phyloP scores from a whole-genome alignment of 1,139 yeast species.

The Taphrina pruni region DNA sequence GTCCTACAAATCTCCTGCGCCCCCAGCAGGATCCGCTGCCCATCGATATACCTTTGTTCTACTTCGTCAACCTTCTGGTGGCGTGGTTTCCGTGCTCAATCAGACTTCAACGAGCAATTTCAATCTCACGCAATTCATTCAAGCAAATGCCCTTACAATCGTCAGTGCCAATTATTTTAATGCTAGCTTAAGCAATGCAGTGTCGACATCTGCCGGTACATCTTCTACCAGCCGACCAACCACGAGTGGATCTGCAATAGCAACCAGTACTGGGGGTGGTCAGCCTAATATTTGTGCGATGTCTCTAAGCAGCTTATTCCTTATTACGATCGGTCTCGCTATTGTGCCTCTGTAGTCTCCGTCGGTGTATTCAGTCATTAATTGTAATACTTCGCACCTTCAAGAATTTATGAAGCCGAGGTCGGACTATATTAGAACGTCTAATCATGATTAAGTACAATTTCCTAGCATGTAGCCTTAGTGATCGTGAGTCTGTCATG shows the following conservation, averaged over 20 bases:
- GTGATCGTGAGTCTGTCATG: too few relatives aligned
- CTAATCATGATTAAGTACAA: too few relatives aligned
- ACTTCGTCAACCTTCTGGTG: conserved; percentile 23
- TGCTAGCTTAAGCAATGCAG: conserved; percentile 4
- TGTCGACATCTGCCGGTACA: neutral
- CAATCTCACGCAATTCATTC: conserved; percentile 20
- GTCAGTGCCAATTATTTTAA: conserved; percentile 38
- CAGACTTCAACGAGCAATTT: conserved; percentile 26
- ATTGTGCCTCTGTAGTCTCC: too few relatives aligned
- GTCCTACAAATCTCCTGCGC: conserved; percentile 25
- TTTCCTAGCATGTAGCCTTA: too few relatives aligned
- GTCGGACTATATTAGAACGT: too few relatives aligned
- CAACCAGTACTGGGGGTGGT: neutral
- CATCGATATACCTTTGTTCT: conserved; percentile 26
- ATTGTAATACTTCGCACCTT: too few relatives aligned
- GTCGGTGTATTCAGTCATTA: too few relatives aligned
- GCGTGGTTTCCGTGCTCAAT: conserved; percentile 15
- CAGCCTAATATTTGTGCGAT: too few relatives aligned
- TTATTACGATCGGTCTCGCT: too few relatives aligned
- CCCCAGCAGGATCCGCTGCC: conserved; percentile 22
- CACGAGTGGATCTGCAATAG: neutral
- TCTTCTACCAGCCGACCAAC: neutral
- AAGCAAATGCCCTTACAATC: conserved; percentile 12
- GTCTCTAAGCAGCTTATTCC: too few relatives aligned
- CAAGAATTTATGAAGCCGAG: too few relatives aligned